These are phyloP conservation scores for Immersiella caudata DNA, from an alignment of 495 filamentous ascomycete genomes.

Conservation along the genomic window DNA sequence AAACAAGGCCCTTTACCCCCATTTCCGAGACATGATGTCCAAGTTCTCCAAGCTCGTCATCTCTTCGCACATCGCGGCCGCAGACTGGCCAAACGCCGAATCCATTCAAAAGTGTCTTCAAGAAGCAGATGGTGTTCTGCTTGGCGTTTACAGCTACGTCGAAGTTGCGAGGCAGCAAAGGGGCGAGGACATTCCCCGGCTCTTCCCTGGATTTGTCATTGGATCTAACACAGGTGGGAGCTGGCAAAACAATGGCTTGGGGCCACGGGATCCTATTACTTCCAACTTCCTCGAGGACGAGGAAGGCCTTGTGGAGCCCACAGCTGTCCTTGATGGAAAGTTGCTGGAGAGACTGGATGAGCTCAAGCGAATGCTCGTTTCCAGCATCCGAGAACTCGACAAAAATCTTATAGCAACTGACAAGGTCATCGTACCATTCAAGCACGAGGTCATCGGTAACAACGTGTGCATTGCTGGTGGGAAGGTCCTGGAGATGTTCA, in stretches of 20 bases:
- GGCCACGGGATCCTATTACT: slow-evolving; percentile 64
- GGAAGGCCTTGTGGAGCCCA: slow-evolving; percentile 74
- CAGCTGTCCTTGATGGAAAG: slow-evolving; percentile 68
- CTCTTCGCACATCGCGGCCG: slow-evolving; percentile 96
- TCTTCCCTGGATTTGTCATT: slow-evolving; percentile 87
- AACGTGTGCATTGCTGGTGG: slow-evolving; percentile 71
- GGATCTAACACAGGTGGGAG: slow-evolving; percentile 80
- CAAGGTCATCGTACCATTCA: slow-evolving; percentile 71
- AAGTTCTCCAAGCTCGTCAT: slow-evolving; percentile 97
- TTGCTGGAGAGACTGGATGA: slow-evolving; percentile 85
- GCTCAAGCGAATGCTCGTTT: slow-evolving; percentile 74
- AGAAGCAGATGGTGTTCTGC: slow-evolving; percentile 92
- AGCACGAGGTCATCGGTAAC: slow-evolving; percentile 74
- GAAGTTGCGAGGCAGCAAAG: slow-evolving; percentile 91
- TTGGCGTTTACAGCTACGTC: slow-evolving; percentile 92
- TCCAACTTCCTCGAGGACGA: slow-evolving; percentile 86
- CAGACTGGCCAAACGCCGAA: slow-evolving; percentile 86
- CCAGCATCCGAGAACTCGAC: slow-evolving; percentile 81
- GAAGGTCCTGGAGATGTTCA: slow-evolving; percentile 81
- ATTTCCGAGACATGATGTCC: slow-evolving; percentile 99
- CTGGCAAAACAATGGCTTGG: slow-evolving; percentile 91
- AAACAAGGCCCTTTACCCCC: slow-evolving; percentile 93
- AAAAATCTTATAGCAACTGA: slow-evolving; percentile 75
- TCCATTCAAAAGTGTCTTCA: slow-evolving; percentile 91
- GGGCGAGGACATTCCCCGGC: slow-evolving; percentile 83